Evolutionary conservation across 2,329 filamentous ascomycete species (phyloP).

Genomic region (Fonsecaea monophora): DNA sequence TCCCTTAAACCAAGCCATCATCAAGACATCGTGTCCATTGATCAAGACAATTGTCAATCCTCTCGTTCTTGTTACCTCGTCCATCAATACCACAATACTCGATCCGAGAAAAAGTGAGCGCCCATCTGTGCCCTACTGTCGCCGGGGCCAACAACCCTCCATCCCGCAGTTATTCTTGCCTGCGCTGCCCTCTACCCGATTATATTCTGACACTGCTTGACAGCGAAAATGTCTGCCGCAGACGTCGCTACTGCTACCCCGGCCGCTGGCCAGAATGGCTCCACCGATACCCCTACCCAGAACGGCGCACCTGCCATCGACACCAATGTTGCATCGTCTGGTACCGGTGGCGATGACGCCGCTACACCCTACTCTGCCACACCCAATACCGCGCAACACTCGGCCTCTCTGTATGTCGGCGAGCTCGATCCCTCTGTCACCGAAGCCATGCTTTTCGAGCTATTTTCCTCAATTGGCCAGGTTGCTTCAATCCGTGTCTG

Average conservation of each 20-base stretch:
- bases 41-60: conserved; percentile 22
- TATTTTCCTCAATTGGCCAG: conserved; percentile 98
- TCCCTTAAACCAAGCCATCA: conserved; percentile 19
- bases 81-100: not conserved
- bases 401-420: conserved; percentile 97
- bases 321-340: conserved; percentile 67
- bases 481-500: conserved; percentile 99
- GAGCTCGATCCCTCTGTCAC: conserved; percentile 98
- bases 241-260: conserved; percentile 77
- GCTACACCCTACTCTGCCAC: conserved; percentile 67
- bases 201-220: conserved; percentile 57
- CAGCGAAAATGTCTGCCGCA: conserved; percentile 77
- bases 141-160: not conserved
- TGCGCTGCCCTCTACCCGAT: not conserved
- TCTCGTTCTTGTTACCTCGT: conserved; percentile 21
- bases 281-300: conserved; percentile 51
- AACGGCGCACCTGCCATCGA: conserved; percentile 67
- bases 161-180: not conserved
- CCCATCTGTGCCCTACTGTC: conserved; percentile 15
- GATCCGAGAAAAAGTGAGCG: conserved; percentile 27
- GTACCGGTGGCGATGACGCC: conserved; percentile 56
- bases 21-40: conserved; percentile 22
- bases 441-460: conserved; percentile 99
- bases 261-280: conserved; percentile 69
- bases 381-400: conserved; percentile 83